These are phyloP conservation scores for Apiosordaria backusii DNA, from an alignment of 495 filamentous ascomycete species.

Conservation along the genomic window DNA sequence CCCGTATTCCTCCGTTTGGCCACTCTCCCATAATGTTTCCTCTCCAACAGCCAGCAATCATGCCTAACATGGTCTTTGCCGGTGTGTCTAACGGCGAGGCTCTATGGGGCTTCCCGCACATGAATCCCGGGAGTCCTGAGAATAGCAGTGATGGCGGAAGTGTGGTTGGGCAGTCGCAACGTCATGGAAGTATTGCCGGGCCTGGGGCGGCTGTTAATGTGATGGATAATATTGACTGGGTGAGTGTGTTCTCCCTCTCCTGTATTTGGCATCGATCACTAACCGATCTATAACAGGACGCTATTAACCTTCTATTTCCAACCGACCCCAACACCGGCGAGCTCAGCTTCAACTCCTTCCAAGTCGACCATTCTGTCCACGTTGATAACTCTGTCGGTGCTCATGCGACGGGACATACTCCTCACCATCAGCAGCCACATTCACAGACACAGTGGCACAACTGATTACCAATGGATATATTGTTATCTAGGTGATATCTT, in stretches of 20 bases:
- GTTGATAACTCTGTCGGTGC: background rate
- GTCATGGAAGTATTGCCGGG: constrained; percentile 13
- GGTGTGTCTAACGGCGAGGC: constrained; percentile 46
- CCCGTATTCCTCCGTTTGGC: background rate
- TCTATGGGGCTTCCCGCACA: constrained; percentile 41
- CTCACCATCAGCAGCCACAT: background rate
- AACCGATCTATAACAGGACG: constrained; percentile 20
- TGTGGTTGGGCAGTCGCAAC: constrained; percentile 24
- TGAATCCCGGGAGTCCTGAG: constrained; percentile 34
- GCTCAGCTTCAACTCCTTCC: constrained; percentile 32
- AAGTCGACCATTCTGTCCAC: constrained; percentile 14
- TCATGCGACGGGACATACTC: background rate
- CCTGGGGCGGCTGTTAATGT: background rate
- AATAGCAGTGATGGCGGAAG: constrained; percentile 33
- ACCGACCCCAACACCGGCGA: constrained; percentile 38
- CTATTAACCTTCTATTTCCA: constrained; percentile 35
- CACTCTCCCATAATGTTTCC: constrained; percentile 3
- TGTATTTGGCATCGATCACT: background rate
- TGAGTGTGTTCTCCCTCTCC: background rate
- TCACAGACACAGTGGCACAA: background rate
- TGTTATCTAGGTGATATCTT: background rate
- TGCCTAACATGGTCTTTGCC: constrained; percentile 38
- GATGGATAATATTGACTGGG: constrained; percentile 5
- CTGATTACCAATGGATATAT: background rate
- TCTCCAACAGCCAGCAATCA: constrained; percentile 18